phyloP scores from a whole-genome alignment of 208 protist species.

The Zelonia costaricensis region DNA sequence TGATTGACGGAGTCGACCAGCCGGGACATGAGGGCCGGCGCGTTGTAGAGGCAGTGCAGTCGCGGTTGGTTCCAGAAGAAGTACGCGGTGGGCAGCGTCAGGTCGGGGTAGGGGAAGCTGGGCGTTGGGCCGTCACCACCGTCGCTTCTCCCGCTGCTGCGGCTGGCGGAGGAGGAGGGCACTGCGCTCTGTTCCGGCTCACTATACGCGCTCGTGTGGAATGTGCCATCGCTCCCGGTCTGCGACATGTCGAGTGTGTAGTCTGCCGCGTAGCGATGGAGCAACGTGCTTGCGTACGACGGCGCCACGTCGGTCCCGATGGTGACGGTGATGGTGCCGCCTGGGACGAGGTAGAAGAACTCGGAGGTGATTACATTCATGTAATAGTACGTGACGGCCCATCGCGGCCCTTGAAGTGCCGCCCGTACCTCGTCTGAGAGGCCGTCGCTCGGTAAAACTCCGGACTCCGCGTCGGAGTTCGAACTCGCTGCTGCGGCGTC shows the following conservation, averaged over 20 bases:
- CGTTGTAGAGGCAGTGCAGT: conserved; percentile 44
- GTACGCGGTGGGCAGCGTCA: conserved; percentile 23
- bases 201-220: too few species aligned
- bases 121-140: too few species aligned
- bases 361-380: conserved; percentile 5
- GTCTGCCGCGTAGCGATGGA: conserved; percentile 10
- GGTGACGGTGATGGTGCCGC: conserved; percentile 28
- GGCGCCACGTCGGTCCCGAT: neutral
- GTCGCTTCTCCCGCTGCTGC: neutral
- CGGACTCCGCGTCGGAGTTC: too few species aligned
- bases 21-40: conserved; percentile 20
- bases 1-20: neutral
- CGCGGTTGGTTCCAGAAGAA: conserved; percentile 57
- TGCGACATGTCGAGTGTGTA: neutral
- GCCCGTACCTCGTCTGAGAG: neutral
- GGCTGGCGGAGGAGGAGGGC: neutral
- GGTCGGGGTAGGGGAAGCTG: conserved; percentile 7
- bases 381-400: conserved; percentile 20
- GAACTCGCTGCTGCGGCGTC: too few species aligned
- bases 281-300: conserved; percentile 10
- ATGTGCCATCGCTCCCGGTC: neutral
- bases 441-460: too few species aligned
- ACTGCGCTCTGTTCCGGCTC: too few species aligned
- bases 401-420: conserved; percentile 6
- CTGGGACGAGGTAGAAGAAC: conserved; percentile 39